These are phyloP conservation scores for Trypanosoma cruzi DNA, from an alignment of 208 protist species.

Conservation along the genomic window DNA sequence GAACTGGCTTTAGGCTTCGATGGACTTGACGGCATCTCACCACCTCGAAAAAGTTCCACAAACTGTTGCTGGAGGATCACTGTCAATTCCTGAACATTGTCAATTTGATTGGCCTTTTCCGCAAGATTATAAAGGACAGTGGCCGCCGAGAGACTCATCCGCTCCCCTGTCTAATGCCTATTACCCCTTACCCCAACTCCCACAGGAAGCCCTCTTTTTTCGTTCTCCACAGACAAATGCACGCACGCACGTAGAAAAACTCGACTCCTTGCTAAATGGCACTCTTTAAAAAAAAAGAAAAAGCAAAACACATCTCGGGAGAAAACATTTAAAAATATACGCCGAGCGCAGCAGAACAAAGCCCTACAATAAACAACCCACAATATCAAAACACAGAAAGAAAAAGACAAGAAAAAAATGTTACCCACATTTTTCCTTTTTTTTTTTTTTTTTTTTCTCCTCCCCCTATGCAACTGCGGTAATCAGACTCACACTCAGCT, in stretches of 20 bases:
- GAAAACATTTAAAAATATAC: neutral
- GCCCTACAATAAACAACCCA: neutral
- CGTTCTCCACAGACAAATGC: neutral
- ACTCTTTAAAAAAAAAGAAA: neutral
- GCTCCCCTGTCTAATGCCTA: neutral
- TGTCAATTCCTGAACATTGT: slow-evolving; percentile 42
- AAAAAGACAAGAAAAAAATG: neutral
- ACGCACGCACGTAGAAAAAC: neutral
- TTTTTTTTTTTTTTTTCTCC: neutral
- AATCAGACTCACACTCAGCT: neutral
- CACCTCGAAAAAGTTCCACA: slow-evolving; percentile 52
- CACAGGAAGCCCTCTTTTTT: neutral
- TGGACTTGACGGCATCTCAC: slow-evolving; percentile 4
- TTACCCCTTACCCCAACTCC: neutral
- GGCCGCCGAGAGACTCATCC: slow-evolving; percentile 3
- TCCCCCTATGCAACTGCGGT: neutral
- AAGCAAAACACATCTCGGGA: neutral
- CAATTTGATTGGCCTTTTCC: slow-evolving; percentile 45
- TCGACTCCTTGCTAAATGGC: neutral
- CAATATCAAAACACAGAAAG: neutral
- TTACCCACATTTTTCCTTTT: neutral
- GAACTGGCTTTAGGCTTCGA: slow-evolving; percentile 28
- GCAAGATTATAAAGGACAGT: slow-evolving; percentile 30
- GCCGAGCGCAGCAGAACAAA: neutral
- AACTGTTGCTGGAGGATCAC: slow-evolving; percentile 72